Evolutionary conservation across 495 filamentous ascomycete genomes (phyloP).

Genomic region (Tuber borchii): DNA sequence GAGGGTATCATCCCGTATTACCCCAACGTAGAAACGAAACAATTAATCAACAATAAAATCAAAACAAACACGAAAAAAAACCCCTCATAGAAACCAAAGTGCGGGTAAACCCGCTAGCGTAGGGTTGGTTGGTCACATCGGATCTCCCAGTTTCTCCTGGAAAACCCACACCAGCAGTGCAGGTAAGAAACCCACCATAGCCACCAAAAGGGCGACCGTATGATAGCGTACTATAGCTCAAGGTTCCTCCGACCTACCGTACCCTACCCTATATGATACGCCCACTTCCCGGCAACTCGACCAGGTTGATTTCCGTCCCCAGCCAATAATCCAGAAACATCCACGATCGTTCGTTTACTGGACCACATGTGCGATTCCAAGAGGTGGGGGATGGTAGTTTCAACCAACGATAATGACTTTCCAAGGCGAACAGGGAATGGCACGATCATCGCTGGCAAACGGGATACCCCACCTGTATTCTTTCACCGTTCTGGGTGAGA

Average conservation of each 20-base stretch:
- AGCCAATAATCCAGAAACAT: background rate
- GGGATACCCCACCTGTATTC: background rate
- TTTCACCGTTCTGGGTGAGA: background rate
- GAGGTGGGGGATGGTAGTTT: background rate
- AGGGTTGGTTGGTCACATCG: background rate
- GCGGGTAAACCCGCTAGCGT: background rate
- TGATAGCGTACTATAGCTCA: background rate
- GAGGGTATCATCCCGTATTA: background rate
- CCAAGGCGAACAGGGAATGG: background rate
- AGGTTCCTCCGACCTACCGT: background rate
- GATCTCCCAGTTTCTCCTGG: background rate
- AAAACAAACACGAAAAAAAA: background rate
- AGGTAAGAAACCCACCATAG: background rate
- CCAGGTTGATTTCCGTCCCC: background rate
- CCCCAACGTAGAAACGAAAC: background rate
- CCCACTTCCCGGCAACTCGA: background rate
- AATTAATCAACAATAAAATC: background rate
- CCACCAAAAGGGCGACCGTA: background rate
- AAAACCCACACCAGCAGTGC: background rate
- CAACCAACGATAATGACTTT: background rate
- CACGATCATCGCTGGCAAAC: background rate
- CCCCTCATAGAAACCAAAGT: background rate
- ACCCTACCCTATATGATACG: background rate
- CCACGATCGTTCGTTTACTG: background rate
- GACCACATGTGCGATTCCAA: slow-evolving; percentile 2